A percentile compares a stretch with the other conserved stretches of the same genome.
Evolutionary conservation across 352 stramenopile species (phyloP).

Genomic region (Pythium aphanidermatum): DNA sequence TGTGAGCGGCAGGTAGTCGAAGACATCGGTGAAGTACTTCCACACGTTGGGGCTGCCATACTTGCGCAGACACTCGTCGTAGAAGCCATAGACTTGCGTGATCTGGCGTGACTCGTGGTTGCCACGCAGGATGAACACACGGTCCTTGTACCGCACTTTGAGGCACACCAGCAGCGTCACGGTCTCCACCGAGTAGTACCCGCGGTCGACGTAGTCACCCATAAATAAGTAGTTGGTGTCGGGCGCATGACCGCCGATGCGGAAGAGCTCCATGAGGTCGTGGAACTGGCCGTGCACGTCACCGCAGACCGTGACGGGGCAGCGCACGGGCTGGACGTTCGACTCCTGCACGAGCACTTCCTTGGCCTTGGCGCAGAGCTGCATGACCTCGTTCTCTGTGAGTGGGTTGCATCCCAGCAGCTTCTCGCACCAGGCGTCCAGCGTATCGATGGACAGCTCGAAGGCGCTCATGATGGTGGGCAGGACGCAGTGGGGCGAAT

Average conservation of each 20-base stretch:
- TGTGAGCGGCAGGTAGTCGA: slow-evolving; percentile 96
- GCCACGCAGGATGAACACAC: slow-evolving; percentile 86
- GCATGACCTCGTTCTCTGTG: slow-evolving; percentile 94
- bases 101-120: slow-evolving; percentile 98
- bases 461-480: slow-evolving; percentile 32
- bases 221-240: slow-evolving; percentile 99
- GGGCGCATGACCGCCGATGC: slow-evolving; percentile 82
- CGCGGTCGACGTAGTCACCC: slow-evolving; percentile 98
- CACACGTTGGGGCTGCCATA: slow-evolving; percentile 90
- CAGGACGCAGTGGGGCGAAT: background rate
- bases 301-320: slow-evolving; percentile 95
- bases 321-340: slow-evolving; percentile 95
- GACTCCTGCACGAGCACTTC: slow-evolving; percentile 97
- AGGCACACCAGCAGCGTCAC: slow-evolving; percentile 90
- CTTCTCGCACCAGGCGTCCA: slow-evolving; percentile 95
- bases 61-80: slow-evolving; percentile 98
- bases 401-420: slow-evolving; percentile 92
- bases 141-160: slow-evolving; percentile 93
- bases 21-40: slow-evolving; percentile 85
- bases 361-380: slow-evolving; percentile 92
- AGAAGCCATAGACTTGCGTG: slow-evolving; percentile 96
- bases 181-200: slow-evolving; percentile 95
- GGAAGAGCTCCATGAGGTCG: slow-evolving; percentile 62
- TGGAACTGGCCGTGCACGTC: slow-evolving; percentile 65
- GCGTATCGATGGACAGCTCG: slow-evolving; percentile 76